Base-by-base conservation (phyloP, 345 rosid genomes). In the Citrus cavaleriei region DNA sequence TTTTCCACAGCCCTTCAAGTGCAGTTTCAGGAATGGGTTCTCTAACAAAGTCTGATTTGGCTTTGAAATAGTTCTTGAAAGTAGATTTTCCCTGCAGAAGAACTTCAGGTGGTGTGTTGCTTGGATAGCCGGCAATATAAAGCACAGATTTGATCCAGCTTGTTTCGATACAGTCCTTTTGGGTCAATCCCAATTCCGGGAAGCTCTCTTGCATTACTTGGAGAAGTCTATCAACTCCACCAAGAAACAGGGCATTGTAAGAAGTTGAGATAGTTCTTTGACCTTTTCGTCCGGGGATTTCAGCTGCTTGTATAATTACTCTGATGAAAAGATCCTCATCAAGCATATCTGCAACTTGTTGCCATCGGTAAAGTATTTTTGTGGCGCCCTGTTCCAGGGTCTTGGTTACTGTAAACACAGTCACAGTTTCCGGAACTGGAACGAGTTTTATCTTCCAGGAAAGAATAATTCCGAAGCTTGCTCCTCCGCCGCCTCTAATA, bases 1-100 rank as follows among this genome's bases (percentile, higher is more conserved):
- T 89, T 76, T 74, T 70, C 87, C 91, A 91, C 1, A 92, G 73
- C 63, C 90, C 89, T 63, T 88, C 85, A 7, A 92, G 84, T 18
- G 70, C 92, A 0, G 79, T 42, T 55, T 77, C 82, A 0, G 91
- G 83, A 22, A 91, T 85, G 0, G 91, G 86, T 3, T 76, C 73
- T 58, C 51, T 84, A 66, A 90, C 91, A 30, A 86, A 88, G 51
- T 91, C 95, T 2, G 93, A 91, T 70, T 91, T 91, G 37, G 92
- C 90, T 79, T 91, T 91, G 87, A 89, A 91, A 78, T 70, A 85
- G 75, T 73, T 81, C 84, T 87, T 91, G 86, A 76, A 87, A 16
- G 84, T 62, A 1, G 92, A 80, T 80, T 86, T 90, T 64, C 92
- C 93, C 74, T 87, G 83, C 19, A 92, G 94, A 34, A 92, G 86